These are phyloP conservation scores for Vitis hybrid DNA, from an alignment of 177 flowering plant genomes.

Conservation along the genomic window DNA sequence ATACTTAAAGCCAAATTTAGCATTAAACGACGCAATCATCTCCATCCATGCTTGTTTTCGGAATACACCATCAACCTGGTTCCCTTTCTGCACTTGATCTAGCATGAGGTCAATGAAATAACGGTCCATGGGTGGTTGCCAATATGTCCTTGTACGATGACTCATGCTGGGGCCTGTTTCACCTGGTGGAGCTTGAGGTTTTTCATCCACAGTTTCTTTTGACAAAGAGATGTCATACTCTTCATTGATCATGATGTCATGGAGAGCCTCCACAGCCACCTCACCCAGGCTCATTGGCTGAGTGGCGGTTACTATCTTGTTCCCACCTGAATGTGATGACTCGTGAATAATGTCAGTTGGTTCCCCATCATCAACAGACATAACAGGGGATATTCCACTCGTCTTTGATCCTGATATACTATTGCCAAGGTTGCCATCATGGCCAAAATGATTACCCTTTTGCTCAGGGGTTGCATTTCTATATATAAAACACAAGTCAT, in stretches of 20 bases:
- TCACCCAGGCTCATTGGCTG: constrained; percentile 7
- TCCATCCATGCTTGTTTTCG: constrained; percentile 60
- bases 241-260: constrained; percentile 31
- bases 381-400: neutral
- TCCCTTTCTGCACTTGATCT: constrained; percentile 52
- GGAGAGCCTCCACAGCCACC: constrained; percentile 21
- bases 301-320: neutral
- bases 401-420: neutral
- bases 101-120: constrained; percentile 60
- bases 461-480: constrained; percentile 21
- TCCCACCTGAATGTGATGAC: constrained; percentile 7
- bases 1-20: constrained; percentile 46
- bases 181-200: constrained; percentile 12
- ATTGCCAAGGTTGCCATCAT: neutral
- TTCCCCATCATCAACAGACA: constrained; percentile 11
- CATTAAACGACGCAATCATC: constrained; percentile 49
- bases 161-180: constrained; percentile 3
- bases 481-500: constrained; percentile 44
- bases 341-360: constrained; percentile 13
- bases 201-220: constrained; percentile 15
- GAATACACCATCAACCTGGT: constrained; percentile 49
- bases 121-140: constrained; percentile 71
- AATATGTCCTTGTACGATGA: constrained; percentile 47
- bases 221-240: constrained; percentile 23
- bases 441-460: constrained; percentile 8